Percentiles rank a stretch among this genome's conserved stretches.
Conservation (phyloP, 2,329 filamentous ascomycete genomes). For the Emydomyces testavorans region DNA sequence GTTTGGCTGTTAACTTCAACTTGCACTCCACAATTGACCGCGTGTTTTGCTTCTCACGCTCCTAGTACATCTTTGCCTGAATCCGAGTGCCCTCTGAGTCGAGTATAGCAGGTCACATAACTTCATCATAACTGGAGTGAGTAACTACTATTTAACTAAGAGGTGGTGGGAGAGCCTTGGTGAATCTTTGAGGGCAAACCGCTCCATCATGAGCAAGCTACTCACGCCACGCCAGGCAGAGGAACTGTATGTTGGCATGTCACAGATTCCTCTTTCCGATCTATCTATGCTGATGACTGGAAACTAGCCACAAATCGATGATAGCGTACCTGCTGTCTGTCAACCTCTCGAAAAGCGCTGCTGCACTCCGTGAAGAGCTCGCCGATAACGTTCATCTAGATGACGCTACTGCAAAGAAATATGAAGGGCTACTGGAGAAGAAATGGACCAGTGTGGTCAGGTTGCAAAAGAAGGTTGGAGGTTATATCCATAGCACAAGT, state of each 20-base stretch:
- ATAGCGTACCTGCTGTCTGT: constrained; percentile 73
- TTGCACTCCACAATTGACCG: too few relatives aligned
- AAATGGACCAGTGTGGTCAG: constrained; percentile 97
- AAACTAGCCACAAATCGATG: constrained; percentile 73
- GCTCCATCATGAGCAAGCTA: constrained; percentile 56
- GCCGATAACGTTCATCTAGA: constrained; percentile 59
- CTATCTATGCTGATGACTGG: constrained; percentile 3
- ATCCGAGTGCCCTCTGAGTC: too few relatives aligned
- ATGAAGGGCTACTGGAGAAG: constrained; percentile 87
- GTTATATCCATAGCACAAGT: not conserved
- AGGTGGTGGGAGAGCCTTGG: too few relatives aligned
- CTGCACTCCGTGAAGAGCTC: constrained; percentile 65
- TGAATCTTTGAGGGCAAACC: too few relatives aligned
- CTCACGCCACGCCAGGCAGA: constrained; percentile 72
- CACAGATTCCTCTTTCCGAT: not conserved
- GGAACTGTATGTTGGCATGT: constrained; percentile 15
- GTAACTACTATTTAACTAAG: too few relatives aligned
- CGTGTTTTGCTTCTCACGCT: too few relatives aligned
- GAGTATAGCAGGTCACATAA: too few relatives aligned
- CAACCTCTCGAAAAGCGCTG: constrained; percentile 57
- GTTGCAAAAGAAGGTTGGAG: constrained; percentile 77
- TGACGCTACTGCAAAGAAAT: constrained; percentile 75
- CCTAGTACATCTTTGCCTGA: too few relatives aligned
- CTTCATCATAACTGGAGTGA: too few relatives aligned
- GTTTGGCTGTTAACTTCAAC: too few relatives aligned